Base-by-base conservation (phyloP, 2,329 filamentous ascomycete genomes). In the Fusarium sp. region DNA sequence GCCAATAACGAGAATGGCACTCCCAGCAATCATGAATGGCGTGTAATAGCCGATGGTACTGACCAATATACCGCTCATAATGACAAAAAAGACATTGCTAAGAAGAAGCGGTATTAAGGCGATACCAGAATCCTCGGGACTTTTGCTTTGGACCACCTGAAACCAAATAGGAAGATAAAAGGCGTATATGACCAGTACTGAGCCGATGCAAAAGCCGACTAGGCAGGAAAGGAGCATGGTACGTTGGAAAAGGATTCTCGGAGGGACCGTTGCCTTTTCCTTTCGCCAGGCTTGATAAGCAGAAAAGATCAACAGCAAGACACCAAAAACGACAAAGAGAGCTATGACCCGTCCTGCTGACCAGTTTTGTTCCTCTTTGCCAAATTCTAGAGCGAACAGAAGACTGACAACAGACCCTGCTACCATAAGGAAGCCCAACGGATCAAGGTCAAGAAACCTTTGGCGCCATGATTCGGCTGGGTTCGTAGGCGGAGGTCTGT, bases 81-180 rank as follows among this genome's bases (percentile, higher is more conserved):
- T 55, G 1, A 67, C 65, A 24, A 19, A 64, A 1, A 64, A 4
- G 3, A 67, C 65, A 3, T 46, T 64, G 4, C 63, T 67, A 1
- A 67, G 40, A 0, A 67, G 31, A 0, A 67, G 22, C 0, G 63
- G 52, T 3, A 67, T 6, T 11, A 67, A 6, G 5, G 63, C 47
- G 1, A 67, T 26, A 3, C 65, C 58, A n/a, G 65, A 67, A 3
- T 55, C 39, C 1, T 67, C 22, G 0, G 65, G 36, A 0, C 63
- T 63, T 3, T 63, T 67, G 0, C 65, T 58, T 1, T 67, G 57
- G 1, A 67, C 53, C 3, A 67, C 52, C 13, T 67, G 65, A 13
- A 67, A 64, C 65, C 65, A 67, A 0, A 67, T 38, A 0, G 65
- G 65, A 2, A 67, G 42, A 4, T 67, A 67, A 8, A 67, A 67